Evolutionary conservation across 805 yeast species (phyloP).

Genomic region (Kodamaea laetipori): DNA sequence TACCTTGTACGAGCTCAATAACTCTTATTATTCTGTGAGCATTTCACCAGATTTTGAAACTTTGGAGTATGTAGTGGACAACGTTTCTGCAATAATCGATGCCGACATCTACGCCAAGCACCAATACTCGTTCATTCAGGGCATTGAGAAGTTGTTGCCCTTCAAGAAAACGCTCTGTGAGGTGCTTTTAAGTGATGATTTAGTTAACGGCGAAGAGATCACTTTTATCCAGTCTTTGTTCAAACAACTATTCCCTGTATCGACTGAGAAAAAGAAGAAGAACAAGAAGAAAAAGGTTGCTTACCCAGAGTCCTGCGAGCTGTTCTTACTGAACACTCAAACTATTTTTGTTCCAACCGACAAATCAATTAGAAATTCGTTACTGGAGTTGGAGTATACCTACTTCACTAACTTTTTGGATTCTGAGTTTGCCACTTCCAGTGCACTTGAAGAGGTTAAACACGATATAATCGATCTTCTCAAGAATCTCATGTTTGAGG

Average conservation of each 20-base stretch:
- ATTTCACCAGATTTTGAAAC: conserved; percentile 30
- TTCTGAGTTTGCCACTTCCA: conserved; percentile 28
- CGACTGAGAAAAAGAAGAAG: conserved; percentile 7
- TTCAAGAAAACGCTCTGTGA: conserved; percentile 37
- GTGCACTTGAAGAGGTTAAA: conserved; percentile 34
- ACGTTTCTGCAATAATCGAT: conserved; percentile 53
- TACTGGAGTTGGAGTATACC: conserved; percentile 27
- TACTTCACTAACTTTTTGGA: conserved; percentile 27
- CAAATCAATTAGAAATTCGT: conserved; percentile 24
- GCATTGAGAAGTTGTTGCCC: conserved; percentile 51
- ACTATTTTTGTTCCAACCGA: conserved; percentile 42
- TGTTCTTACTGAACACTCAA: conserved; percentile 25
- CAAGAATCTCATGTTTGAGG: conserved; percentile 27
- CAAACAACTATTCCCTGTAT: conserved; percentile 25
- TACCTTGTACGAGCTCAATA: conserved; percentile 26
- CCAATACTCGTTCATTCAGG: conserved; percentile 69
- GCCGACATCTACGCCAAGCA: conserved; percentile 59
- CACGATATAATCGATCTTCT: conserved; percentile 31
- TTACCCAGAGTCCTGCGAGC: conserved; percentile 25
- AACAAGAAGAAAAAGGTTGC: conserved; percentile 11
- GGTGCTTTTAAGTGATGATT: conserved; percentile 31
- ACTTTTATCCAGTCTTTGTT: conserved; percentile 31
- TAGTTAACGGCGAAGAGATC: conserved; percentile 23
- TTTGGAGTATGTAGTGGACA: conserved; percentile 41
- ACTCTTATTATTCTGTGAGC: conserved; percentile 22